These are phyloP conservation scores for Nissolia schottii DNA, from an alignment of 306 rosid species.

Conservation along the genomic window DNA sequence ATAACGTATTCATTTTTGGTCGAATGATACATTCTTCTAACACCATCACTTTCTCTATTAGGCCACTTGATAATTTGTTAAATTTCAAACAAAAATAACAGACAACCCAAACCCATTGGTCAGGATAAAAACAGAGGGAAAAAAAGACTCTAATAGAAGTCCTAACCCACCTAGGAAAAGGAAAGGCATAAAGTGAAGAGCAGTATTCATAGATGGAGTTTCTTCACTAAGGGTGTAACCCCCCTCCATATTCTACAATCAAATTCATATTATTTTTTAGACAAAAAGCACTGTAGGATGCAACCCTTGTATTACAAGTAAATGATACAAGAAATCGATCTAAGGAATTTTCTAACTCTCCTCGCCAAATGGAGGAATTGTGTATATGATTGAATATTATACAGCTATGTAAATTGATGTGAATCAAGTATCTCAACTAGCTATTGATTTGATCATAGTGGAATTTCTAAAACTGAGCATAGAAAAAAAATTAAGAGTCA, in stretches of 20 bases:
- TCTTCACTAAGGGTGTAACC: not conserved
- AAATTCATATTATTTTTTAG: not conserved
- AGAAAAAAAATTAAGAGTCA: constrained; percentile 31
- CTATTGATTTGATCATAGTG: constrained; percentile 25
- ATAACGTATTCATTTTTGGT: no score
- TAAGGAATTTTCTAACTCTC: constrained; percentile 30
- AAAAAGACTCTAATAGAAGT: no score
- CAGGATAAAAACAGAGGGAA: no score
- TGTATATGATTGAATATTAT: constrained; percentile 27
- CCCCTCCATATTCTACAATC: constrained; percentile 27
- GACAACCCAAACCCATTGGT: not conserved
- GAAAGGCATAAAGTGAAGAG: not conserved
- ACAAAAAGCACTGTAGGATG: constrained; percentile 25
- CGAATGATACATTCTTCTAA: no score
- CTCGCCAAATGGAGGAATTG: constrained; percentile 24
- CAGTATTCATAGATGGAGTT: not conserved
- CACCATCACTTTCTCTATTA: no score
- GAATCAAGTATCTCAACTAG: constrained; percentile 25
- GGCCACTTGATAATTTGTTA: no score
- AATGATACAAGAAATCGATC: constrained; percentile 47
- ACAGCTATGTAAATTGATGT: constrained; percentile 36
- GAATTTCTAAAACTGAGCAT: constrained; percentile 27
- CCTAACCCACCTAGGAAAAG: not conserved
- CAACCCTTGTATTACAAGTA: constrained; percentile 40
- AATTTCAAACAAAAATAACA: no score